Conservation (phyloP, 1,284 basidiomycete species). For the Fistulinella cinereoalba region DNA sequence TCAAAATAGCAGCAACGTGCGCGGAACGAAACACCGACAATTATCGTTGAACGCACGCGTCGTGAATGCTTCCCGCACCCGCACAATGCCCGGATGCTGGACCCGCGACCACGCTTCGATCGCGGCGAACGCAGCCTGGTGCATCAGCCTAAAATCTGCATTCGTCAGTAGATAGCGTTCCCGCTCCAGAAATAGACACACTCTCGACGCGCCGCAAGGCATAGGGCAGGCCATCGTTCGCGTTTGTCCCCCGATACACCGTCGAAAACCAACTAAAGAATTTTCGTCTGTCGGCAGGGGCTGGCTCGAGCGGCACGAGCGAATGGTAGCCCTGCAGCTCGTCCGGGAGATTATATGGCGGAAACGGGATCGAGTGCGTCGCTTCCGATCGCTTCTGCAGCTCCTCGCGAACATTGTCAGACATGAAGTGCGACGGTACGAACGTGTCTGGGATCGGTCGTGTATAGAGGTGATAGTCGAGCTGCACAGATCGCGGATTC, state of each 20-base stretch:
- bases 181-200: conserved; percentile 36
- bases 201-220: conserved; percentile 85
- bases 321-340: conserved; percentile 92
- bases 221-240: conserved; percentile 78
- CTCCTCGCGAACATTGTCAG: conserved; percentile 73
- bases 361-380: conserved; percentile 46
- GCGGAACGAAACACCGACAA: conserved; percentile 52
- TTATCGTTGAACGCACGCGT: conserved; percentile 91
- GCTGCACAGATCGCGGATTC: conserved; percentile 42
- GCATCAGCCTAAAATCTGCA: conserved; percentile 79
- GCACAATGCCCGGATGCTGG: conserved; percentile 84
- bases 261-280: conserved; percentile 77
- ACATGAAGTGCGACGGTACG: conserved; percentile 60
- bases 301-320: conserved; percentile 73
- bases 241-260: conserved; percentile 81
- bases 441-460: conserved; percentile 52
- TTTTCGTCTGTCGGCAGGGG: conserved; percentile 56
- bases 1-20: conserved; percentile 7
- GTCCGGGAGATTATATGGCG: conserved; percentile 69
- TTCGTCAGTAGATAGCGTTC: conserved; percentile 11
- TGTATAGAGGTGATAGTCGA: conserved; percentile 93
- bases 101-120: conserved; percentile 90
- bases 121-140: conserved; percentile 77
- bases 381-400: conserved; percentile 82
- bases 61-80: conserved; percentile 92